Evolutionary conservation across 1,284 basidiomycete genomes (phyloP), one percentile per base, ranked within the genome.

Genomic region (Thelephora terrestris): DNA sequence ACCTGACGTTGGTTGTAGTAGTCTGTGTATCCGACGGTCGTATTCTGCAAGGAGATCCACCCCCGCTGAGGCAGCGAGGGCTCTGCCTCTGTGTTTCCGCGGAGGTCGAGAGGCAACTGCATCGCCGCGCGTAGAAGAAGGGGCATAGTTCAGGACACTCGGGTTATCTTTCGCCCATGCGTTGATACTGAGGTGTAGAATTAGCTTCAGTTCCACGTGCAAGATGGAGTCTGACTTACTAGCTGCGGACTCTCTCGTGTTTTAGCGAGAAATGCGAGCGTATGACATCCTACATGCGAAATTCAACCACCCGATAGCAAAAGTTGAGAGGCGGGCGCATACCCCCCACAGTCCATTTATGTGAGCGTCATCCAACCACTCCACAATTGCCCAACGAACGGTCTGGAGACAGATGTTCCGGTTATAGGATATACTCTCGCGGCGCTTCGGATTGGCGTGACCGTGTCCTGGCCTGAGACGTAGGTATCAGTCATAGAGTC

Each of bases 321-420:
- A 2, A 35, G 27, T 43, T 1, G 23, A 35, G n/a, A 37, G 35
- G 4, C 3, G 9, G 10, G 20, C 4, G 60, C 67, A 47, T 51
- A 75, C 74, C 47, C 57, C 63, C 74, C 75, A 77, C 23, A 75
- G 64, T n/a, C 71, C 65, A 43, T 62, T 38, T 42, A 58, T 58
- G 50, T 73, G 61, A 46, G 67, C 61, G 46, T 73, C 70, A 45
- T 66, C 60, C 45, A 77, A 53, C 74, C 75, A 78, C 16, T 75
- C 71, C 4, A 74, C 64, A 45, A 77, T 74, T 7, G 70, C 74
- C 73, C 71, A 75, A 36, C 65, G 63, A 7, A 67, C 62, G 3
- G 71, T 76, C 46, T 76, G 62, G 36, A 62, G 47, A 1, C 61
- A 53, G 17, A 71, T 68, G 46, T 71, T 61, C 36, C 61, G 60